Base-by-base conservation (phyloP, 2,329 filamentous ascomycete species). In the Talaromyces albobiverticillius region DNA sequence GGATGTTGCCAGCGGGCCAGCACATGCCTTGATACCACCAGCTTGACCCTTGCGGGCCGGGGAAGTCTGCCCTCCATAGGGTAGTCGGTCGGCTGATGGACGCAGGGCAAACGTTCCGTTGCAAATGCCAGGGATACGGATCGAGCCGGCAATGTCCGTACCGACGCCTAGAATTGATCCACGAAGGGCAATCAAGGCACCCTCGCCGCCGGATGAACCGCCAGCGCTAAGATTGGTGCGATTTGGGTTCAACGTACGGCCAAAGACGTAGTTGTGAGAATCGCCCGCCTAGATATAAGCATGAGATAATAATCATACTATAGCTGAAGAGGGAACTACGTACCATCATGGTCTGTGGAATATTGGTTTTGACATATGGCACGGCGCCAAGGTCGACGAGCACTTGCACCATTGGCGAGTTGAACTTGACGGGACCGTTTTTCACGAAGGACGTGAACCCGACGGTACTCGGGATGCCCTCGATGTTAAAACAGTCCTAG, bases 311-410 rank as follows among this genome's bases (percentile, higher is more conserved):
- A 31, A 32, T 26, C 13, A 23, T 29, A 23, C 23, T 10, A 26
- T 9, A 2, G 6, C 25, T 6, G 6, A 38, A 41, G n/a, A 22
- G 26, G 23, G 16, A 25, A 20, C 9, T 23, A 18, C 82, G 78
- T 54, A 62, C 62, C 84, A 87, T 86, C 79, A 86, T 84, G 13
- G 82, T 82, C 1, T 82, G 85, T 0, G 80, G 79, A 3, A 81
- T 73, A 60, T 80, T 82, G 0, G 80, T 82, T 70, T 82, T 82
- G 58, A 79, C 77, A 61, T 80, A 82, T 57, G 79, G 72, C 20
- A 82, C 72, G 13, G 79, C 80, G 8, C 80, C 80, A 8, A 46
- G 25, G n/a, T 46, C 18, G 8, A 32, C 4, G 2, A 53, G 29
- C 5, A 47, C 9, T 8, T 32, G 14, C 8, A 47, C 51, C 14